Evolutionary conservation across 306 rosid genomes (phyloP).

Genomic region (Lagenaria siceraria): DNA sequence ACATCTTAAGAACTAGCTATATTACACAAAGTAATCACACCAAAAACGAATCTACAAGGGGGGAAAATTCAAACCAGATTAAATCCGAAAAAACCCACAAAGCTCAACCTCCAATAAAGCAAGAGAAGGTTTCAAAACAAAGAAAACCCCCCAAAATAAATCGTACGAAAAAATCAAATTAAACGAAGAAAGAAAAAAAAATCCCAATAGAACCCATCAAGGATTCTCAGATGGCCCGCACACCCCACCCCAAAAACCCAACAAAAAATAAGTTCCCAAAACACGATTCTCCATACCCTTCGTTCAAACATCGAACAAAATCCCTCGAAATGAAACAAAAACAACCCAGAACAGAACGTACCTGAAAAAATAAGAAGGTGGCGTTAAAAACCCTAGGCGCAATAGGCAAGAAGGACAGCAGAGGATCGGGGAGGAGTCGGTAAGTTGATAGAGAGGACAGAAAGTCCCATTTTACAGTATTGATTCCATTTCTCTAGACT

Average conservation of each 20-base stretch:
- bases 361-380: not conserved
- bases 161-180: not conserved
- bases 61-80: not conserved
- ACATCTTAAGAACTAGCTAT: not conserved
- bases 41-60: not conserved
- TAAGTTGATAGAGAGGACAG: not conserved
- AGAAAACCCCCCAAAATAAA: not conserved
- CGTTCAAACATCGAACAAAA: not conserved
- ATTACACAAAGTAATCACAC: not conserved
- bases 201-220: not conserved
- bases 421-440: conserved; percentile 3
- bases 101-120: not conserved
- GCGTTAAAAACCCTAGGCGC: not conserved
- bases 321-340: not conserved
- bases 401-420: not conserved
- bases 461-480: conserved; percentile 1
- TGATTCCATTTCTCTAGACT: not conserved
- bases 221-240: not conserved
- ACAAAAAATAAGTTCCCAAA: not conserved
- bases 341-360: not conserved
- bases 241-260: not conserved
- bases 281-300: not conserved
- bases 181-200: not conserved
- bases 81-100: not conserved
- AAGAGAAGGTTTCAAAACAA: not conserved